These are phyloP conservation scores for Fusarium cicatricum DNA, from an alignment of 2,329 filamentous ascomycete genomes.

Conservation along the genomic window DNA sequence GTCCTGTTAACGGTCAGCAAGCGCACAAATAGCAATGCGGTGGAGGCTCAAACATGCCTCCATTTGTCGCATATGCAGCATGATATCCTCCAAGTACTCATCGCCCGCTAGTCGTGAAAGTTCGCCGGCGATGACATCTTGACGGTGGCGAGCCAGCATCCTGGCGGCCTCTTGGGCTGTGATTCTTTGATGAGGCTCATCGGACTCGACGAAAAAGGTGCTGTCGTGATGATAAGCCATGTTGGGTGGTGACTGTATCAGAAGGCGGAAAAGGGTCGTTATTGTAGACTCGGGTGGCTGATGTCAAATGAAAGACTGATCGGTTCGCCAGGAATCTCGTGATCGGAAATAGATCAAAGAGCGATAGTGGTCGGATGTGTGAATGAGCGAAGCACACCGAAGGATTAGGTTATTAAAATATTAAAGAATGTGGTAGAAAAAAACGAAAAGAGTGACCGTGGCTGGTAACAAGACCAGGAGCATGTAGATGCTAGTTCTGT, in stretches of 20 bases:
- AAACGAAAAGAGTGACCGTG: slow-evolving; percentile 66
- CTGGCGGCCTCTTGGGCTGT: slow-evolving; percentile 79
- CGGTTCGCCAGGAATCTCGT: slow-evolving; percentile 63
- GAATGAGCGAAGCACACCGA: slow-evolving; percentile 50
- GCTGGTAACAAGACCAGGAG: slow-evolving; percentile 57
- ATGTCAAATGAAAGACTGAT: slow-evolving; percentile 55
- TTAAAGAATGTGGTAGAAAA: slow-evolving; percentile 66
- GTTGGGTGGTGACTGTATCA: slow-evolving; percentile 42
- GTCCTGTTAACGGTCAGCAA: slow-evolving; percentile 56
- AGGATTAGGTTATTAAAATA: slow-evolving; percentile 62
- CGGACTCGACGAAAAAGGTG: slow-evolving; percentile 65
- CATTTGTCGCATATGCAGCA: slow-evolving; percentile 95
- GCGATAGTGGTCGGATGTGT: slow-evolving; percentile 38
- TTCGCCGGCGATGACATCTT: slow-evolving; percentile 88
- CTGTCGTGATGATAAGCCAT: slow-evolving; percentile 58
- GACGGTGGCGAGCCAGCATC: slow-evolving; percentile 80
- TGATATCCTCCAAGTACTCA: slow-evolving; percentile 93
- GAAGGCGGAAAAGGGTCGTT: slow-evolving; percentile 18
- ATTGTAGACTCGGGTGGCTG: slow-evolving; percentile 37
- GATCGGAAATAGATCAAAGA: slow-evolving; percentile 54
- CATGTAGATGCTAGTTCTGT: slow-evolving; percentile 48
- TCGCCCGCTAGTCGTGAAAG: slow-evolving; percentile 85
- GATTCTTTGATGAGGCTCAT: slow-evolving; percentile 64
- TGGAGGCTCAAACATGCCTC: slow-evolving; percentile 65
- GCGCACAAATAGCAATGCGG: not conserved